Evolutionary conservation across 306 rosid genomes (phyloP).

Genomic region (Benincasa hispida): DNA sequence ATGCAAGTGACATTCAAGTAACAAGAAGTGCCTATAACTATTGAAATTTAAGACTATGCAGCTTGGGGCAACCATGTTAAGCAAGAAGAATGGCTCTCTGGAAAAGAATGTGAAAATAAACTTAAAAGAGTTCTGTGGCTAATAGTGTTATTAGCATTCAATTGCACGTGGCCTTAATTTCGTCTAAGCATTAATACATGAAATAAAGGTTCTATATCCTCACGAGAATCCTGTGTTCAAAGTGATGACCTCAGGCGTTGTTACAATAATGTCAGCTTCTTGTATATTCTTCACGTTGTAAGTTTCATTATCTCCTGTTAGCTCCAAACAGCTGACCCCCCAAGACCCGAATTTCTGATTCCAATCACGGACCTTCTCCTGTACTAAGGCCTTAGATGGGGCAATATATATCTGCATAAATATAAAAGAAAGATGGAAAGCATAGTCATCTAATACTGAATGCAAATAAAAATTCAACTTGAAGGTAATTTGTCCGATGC

Average conservation of each 20-base stretch:
- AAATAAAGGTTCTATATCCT: not conserved
- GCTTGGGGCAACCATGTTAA: not conserved
- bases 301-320: constrained; percentile 81
- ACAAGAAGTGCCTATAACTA: not conserved
- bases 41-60: not conserved
- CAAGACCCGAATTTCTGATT: constrained; percentile 60
- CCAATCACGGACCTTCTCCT: constrained; percentile 94
- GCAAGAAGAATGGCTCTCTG: not conserved
- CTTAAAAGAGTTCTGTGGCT: not conserved
- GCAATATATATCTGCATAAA: constrained; percentile 68
- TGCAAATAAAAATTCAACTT: constrained; percentile 12
- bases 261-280: constrained; percentile 85
- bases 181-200: not conserved
- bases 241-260: constrained; percentile 85
- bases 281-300: constrained; percentile 58
- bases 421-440: constrained; percentile 18
- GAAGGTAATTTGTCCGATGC: constrained; percentile 12
- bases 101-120: not conserved
- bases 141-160: not conserved
- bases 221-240: constrained; percentile 5
- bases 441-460: constrained; percentile 11
- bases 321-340: constrained; percentile 78
- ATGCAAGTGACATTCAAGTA: not conserved
- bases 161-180: not conserved
- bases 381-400: constrained; percentile 95